phyloP scores from a whole-genome alignment of 306 rosid genomes.

The Casuarina glauca region DNA sequence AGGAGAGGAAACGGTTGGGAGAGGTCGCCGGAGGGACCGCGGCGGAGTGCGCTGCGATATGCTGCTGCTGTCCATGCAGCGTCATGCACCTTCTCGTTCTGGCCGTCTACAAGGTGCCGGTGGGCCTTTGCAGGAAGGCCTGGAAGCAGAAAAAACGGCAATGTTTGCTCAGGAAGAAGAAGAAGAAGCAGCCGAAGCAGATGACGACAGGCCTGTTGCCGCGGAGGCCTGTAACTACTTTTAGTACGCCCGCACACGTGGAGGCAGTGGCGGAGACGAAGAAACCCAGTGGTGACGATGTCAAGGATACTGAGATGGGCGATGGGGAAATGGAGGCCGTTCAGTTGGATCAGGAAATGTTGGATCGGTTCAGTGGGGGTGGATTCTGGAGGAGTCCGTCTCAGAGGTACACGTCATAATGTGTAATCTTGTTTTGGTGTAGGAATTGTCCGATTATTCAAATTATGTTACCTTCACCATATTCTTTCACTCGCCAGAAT shows the following conservation, averaged over 20 bases:
- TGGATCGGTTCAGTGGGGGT: conserved; percentile 57
- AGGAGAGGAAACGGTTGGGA: conserved; percentile 32
- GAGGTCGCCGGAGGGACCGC: conserved; percentile 66
- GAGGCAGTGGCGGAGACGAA: not conserved
- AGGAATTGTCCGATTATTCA: no score
- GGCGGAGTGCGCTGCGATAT: conserved; percentile 81
- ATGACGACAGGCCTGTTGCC: conserved; percentile 18
- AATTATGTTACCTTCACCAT: no score
- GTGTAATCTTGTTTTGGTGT: no score
- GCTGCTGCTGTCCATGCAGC: conserved; percentile 80
- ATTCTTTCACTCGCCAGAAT: no score
- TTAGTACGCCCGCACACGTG: not conserved
- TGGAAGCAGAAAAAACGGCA: conserved; percentile 28
- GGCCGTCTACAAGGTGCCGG: conserved; percentile 55
- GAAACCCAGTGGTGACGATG: not conserved
- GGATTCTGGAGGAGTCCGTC: conserved; percentile 84
- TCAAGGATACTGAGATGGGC: not conserved
- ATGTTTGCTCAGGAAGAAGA: conserved; percentile 10
- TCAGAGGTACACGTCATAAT: conserved; percentile 40
- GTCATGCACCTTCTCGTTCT: conserved; percentile 50
- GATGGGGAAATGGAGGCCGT: conserved; percentile 23
- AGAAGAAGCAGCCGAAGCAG: conserved; percentile 4
- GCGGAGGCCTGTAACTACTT: not conserved
- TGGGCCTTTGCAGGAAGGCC: conserved; percentile 48
- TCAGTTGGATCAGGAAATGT: conserved; percentile 63